These are phyloP conservation scores for Dittrichia graveolens DNA, from an alignment of 129 eudicot species.

Conservation along the genomic window DNA sequence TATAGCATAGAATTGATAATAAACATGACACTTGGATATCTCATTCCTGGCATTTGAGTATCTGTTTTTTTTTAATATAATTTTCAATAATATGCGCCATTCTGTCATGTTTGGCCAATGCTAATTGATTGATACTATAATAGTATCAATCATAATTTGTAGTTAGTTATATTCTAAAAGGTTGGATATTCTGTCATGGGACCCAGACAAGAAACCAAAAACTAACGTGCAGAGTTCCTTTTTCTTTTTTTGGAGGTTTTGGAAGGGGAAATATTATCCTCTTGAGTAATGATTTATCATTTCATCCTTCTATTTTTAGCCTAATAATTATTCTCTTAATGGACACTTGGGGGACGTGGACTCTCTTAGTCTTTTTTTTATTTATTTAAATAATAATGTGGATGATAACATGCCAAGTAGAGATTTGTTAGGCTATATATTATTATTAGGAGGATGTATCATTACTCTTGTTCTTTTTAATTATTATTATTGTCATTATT, in stretches of 20 bases:
- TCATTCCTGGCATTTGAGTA: not conserved
- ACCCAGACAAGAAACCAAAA: not conserved
- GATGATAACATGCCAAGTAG: no score
- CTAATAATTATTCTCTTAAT: no score
- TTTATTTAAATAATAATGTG: no score
- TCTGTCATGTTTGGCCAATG: slow-evolving; percentile 32
- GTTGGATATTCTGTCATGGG: slow-evolving; percentile 26
- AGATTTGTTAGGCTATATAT: no score
- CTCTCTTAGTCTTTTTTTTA: no score
- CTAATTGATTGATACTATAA: not conserved
- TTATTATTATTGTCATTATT: not conserved
- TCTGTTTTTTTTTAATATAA: slow-evolving; percentile 4
- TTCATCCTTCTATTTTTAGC: no score
- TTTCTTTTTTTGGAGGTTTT: no score
- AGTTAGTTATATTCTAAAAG: slow-evolving; percentile 26
- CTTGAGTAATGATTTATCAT: no score
- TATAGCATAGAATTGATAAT: not conserved
- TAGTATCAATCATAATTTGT: slow-evolving; percentile 8
- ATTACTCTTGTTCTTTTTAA: not conserved
- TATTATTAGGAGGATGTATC: no score
- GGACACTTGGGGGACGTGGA: no score
- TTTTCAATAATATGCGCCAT: slow-evolving; percentile 20
- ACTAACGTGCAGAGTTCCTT: slow-evolving; percentile 1
- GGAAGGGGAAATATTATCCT: no score
- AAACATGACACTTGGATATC: slow-evolving; percentile 19